Evolutionary conservation across 352 stramenopile genomes (phyloP).

Genomic region (Globisporangium cylindrosporum): DNA sequence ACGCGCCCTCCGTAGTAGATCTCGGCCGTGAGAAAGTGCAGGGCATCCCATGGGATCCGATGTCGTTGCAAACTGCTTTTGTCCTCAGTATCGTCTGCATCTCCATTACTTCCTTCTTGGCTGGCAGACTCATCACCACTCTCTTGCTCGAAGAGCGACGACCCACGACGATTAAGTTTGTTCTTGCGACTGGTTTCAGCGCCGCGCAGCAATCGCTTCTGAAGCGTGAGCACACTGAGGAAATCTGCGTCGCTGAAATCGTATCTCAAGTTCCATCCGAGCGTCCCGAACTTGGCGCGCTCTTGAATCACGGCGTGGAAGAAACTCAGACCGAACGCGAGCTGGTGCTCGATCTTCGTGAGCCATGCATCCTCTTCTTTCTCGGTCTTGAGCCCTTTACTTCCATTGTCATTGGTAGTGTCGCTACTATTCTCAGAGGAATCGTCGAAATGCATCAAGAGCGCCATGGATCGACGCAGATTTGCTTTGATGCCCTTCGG

Average conservation of each 20-base stretch:
- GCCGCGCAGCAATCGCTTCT: constrained; percentile 42
- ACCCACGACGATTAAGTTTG: neutral
- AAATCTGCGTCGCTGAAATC: constrained; percentile 82
- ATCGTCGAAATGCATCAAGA: constrained; percentile 22
- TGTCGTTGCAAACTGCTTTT: neutral
- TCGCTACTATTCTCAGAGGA: constrained; percentile 2
- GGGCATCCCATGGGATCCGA: constrained; percentile 66
- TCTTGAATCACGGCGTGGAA: constrained; percentile 81
- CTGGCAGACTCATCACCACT: neutral
- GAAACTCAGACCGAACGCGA: constrained; percentile 73
- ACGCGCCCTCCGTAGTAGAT: constrained; percentile 83
- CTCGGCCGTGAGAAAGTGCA: constrained; percentile 75
- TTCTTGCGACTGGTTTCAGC: neutral
- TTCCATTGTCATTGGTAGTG: neutral
- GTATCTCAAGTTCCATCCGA: constrained; percentile 79
- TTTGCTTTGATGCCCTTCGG: constrained; percentile 74
- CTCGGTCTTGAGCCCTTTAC: neutral
- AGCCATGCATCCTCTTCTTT: constrained; percentile 10
- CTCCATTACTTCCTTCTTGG: neutral
- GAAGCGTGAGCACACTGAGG: constrained; percentile 58
- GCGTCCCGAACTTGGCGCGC: constrained; percentile 64
- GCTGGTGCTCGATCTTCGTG: constrained; percentile 37
- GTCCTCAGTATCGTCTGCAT: constrained; percentile 7
- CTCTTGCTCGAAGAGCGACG: constrained; percentile 1
- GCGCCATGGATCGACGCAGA: constrained; percentile 59